Conservation (phyloP, 2,329 filamentous ascomycete species). For the Aspergillus brunneoviolaceus region DNA sequence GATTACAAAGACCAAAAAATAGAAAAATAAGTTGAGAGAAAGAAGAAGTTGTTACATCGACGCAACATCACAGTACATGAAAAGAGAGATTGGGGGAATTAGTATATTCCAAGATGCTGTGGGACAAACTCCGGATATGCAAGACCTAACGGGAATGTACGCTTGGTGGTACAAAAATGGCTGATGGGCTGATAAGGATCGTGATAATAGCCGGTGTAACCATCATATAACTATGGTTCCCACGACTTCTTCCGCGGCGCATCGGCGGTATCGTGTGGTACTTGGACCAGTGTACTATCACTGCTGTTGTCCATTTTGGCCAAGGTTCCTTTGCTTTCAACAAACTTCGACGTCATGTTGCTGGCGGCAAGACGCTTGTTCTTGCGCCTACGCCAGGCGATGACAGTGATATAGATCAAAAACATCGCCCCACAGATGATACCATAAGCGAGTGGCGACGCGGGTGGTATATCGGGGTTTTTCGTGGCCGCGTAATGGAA, state of each 20-base stretch:
- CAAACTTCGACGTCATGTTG: not conserved
- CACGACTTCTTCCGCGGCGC: constrained; percentile 8
- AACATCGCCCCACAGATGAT: constrained; percentile 51
- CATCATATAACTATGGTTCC: constrained; percentile 3
- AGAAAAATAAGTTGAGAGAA: not conserved
- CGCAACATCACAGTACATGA: constrained; percentile 1
- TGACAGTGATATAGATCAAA: constrained; percentile 38
- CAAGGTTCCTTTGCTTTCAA: not conserved
- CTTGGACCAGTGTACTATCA: constrained; percentile 4
- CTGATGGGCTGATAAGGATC: constrained; percentile 8
- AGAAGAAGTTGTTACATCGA: not conserved
- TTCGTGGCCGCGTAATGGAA: constrained; percentile 47
- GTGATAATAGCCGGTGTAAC: constrained; percentile 9
- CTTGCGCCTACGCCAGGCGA: constrained; percentile 9
- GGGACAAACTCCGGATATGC: constrained; percentile 11
- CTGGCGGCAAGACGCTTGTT: not conserved
- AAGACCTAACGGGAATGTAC: constrained; percentile 10
- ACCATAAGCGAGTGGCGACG: constrained; percentile 48
- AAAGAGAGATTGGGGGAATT: not conserved
- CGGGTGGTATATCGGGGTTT: constrained; percentile 29
- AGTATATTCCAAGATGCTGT: not conserved
- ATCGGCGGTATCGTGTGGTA: not conserved
- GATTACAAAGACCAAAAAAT: not conserved
- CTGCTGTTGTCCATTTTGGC: constrained; percentile 2
- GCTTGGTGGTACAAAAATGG: constrained; percentile 6